phyloP scores from a whole-genome alignment of 2,329 filamentous ascomycete genomes.

The Corniculantispora saksenae region DNA sequence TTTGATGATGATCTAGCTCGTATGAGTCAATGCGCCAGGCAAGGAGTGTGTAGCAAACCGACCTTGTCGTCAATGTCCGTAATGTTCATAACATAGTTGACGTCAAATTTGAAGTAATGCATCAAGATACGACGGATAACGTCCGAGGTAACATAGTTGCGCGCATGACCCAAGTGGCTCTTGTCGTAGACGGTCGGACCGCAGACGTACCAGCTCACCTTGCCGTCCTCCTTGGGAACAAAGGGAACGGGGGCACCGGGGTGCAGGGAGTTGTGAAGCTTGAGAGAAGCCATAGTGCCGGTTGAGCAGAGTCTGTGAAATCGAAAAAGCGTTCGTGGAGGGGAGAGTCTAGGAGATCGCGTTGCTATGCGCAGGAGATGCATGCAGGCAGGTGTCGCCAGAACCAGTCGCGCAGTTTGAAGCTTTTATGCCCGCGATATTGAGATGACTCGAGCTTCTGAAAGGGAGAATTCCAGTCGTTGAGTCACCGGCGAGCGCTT shows the following conservation, averaged over 20 bases:
- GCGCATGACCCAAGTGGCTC: slow-evolving; percentile 77
- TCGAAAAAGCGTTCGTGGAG: slow-evolving; percentile 30
- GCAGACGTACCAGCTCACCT: slow-evolving; percentile 85
- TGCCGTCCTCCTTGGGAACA: slow-evolving; percentile 67
- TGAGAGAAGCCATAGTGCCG: slow-evolving; percentile 58
- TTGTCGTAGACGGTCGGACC: slow-evolving; percentile 86
- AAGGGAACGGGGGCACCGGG: slow-evolving; percentile 73
- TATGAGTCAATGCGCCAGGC: slow-evolving; percentile 1
- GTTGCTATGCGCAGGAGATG: slow-evolving; percentile 33
- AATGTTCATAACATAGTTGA: slow-evolving; percentile 91
- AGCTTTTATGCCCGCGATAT: slow-evolving; percentile 3
- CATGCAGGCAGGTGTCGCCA: slow-evolving; percentile 29
- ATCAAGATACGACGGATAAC: slow-evolving; percentile 80
- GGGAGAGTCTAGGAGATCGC: slow-evolving; percentile 31
- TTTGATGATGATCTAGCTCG: slow-evolving; percentile 55
- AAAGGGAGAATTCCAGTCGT: background rate
- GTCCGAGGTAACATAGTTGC: slow-evolving; percentile 90
- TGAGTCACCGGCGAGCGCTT: slow-evolving; percentile 19
- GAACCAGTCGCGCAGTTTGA: background rate
- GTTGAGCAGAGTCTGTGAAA: slow-evolving; percentile 37
- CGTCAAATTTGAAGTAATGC: slow-evolving; percentile 80
- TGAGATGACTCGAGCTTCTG: background rate
- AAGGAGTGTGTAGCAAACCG: slow-evolving; percentile 19
- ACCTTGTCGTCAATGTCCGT: slow-evolving; percentile 81
- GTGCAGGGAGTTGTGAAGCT: slow-evolving; percentile 78